phyloP scores from a whole-genome alignment of 148 eudicot genomes.

The Camellia sinensis region DNA sequence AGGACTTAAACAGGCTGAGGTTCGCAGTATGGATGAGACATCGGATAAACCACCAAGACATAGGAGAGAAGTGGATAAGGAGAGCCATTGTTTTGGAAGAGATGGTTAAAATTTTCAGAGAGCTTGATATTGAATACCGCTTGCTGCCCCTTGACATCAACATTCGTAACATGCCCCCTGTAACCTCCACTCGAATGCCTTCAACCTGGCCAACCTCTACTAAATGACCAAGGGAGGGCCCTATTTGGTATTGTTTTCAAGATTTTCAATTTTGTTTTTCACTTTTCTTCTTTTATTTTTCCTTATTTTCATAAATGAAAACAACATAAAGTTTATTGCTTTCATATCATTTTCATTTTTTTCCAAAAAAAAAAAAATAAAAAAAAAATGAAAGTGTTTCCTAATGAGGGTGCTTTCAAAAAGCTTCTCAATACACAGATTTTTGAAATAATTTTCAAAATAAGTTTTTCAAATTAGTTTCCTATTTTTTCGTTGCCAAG shows the following conservation, averaged over 20 bases:
- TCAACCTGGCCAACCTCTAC: slow-evolving; percentile 24
- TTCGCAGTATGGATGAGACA: slow-evolving; percentile 68
- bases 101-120: slow-evolving; percentile 49
- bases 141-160: slow-evolving; percentile 46
- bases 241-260: background rate
- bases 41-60: slow-evolving; percentile 64
- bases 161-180: slow-evolving; percentile 36
- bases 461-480: too few species aligned
- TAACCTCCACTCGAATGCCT: slow-evolving; percentile 24
- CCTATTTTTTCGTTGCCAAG: too few species aligned
- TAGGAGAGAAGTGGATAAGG: slow-evolving; percentile 50
- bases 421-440: too few species aligned
- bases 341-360: too few species aligned
- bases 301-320: too few species aligned
- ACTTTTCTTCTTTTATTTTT: background rate
- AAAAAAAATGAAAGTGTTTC: too few species aligned
- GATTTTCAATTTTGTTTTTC: background rate
- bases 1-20: slow-evolving; percentile 30
- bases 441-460: too few species aligned
- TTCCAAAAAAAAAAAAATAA: too few species aligned
- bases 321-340: too few species aligned
- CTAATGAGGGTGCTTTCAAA: too few species aligned
- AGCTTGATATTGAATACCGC: slow-evolving; percentile 62
- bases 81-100: slow-evolving; percentile 57
- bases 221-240: background rate